phyloP scores from a whole-genome alignment of 2,329 filamentous ascomycete genomes.

The Ophiostoma ips region DNA sequence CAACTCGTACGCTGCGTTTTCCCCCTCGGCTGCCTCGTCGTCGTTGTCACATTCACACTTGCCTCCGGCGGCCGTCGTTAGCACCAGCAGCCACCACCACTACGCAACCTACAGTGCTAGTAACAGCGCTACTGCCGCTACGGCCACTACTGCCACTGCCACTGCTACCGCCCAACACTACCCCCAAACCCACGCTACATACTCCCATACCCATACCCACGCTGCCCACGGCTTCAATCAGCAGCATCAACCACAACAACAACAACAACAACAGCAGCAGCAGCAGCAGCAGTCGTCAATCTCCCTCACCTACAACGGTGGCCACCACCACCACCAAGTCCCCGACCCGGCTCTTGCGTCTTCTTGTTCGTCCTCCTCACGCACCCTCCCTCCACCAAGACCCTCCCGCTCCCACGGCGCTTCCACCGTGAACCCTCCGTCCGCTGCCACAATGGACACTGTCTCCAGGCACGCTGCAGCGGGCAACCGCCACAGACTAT shows the following conservation, averaged over 20 bases:
- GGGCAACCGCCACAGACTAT: conserved; percentile 22
- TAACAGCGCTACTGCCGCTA: conserved; percentile 2
- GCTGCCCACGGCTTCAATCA: background rate
- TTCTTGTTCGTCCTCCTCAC: conserved; percentile 15
- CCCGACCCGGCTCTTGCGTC: conserved; percentile 13
- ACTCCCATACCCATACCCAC: background rate
- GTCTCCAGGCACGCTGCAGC: conserved; percentile 18
- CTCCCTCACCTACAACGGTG: background rate
- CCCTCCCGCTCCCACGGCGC: conserved; percentile 11
- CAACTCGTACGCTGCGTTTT: conserved; percentile 17
- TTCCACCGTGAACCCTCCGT: background rate
- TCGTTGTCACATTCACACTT: conserved; percentile 9
- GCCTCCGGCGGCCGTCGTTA: conserved; percentile 2
- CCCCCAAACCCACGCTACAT: background rate
- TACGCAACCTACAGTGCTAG: background rate
- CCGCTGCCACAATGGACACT: conserved; percentile 14
- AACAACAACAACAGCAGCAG: conserved; percentile 7
- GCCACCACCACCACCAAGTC: conserved; percentile 8
- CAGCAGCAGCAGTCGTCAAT: background rate
- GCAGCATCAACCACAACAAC: background rate
- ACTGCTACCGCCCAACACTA: conserved; percentile 8
- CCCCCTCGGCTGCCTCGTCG: conserved; percentile 6
- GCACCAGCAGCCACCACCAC: background rate
- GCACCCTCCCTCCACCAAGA: conserved; percentile 3
- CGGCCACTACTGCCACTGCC: conserved; percentile 12